Evolutionary conservation across 1,284 basidiomycete genomes (phyloP).

Genomic region (Hemileia vastatrix): DNA sequence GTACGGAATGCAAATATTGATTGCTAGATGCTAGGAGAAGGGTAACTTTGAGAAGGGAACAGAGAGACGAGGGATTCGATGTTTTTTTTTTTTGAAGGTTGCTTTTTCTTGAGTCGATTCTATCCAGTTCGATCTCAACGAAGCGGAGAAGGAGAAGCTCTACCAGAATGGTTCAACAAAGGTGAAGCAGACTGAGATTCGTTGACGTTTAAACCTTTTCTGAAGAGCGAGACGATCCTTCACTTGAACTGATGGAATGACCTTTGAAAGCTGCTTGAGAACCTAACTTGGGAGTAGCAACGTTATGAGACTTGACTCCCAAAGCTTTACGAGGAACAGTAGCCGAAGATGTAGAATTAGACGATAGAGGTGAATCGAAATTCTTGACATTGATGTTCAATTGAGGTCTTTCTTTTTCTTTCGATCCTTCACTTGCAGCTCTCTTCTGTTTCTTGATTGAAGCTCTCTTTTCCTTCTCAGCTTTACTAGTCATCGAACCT

Average conservation of each 20-base stretch:
- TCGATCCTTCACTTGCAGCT: background rate
- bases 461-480: too few relatives aligned
- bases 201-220: background rate
- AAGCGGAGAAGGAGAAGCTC: too few relatives aligned
- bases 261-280: background rate
- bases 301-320: background rate
- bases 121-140: too few relatives aligned
- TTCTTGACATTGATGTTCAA: background rate
- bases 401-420: background rate
- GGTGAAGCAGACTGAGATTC: background rate
- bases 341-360: background rate
- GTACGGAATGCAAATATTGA: too few relatives aligned
- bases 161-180: too few relatives aligned
- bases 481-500: too few relatives aligned
- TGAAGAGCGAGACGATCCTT: background rate
- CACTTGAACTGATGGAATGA: background rate
- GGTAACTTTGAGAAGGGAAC: too few relatives aligned
- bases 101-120: too few relatives aligned
- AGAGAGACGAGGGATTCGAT: too few relatives aligned
- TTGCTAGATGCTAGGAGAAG: too few relatives aligned
- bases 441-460: too few relatives aligned
- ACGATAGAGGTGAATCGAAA: background rate
- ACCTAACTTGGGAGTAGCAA: background rate
- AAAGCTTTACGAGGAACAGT: background rate
- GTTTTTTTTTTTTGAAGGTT: too few relatives aligned